Evolutionary conservation across 1,284 basidiomycete genomes (phyloP).

Genomic region (Sporisorium graminicola): DNA sequence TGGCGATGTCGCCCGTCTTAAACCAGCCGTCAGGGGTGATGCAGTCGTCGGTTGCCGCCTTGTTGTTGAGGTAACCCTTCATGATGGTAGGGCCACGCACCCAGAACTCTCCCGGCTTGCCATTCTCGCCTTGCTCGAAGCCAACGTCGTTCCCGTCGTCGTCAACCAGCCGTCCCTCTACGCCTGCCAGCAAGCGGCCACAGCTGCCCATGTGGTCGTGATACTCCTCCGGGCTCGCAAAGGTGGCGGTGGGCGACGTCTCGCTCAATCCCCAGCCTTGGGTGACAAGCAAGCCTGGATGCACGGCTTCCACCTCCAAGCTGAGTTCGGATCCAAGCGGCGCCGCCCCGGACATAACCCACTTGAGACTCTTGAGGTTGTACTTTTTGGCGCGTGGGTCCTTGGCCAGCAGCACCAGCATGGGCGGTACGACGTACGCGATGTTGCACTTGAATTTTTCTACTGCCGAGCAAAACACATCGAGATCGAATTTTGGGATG

Average conservation of each 20-base stretch:
- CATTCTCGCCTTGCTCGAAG: slow-evolving; percentile 73
- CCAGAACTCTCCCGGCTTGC: slow-evolving; percentile 59
- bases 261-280: slow-evolving; percentile 81
- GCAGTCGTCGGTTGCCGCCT: slow-evolving; percentile 44
- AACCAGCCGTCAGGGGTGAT: slow-evolving; percentile 61
- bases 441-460: slow-evolving; percentile 78
- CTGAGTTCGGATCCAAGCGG: slow-evolving; percentile 79
- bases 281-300: slow-evolving; percentile 69
- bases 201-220: slow-evolving; percentile 63
- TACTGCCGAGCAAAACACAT: slow-evolving; percentile 77
- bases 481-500: slow-evolving; percentile 80
- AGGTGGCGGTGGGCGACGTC: slow-evolving; percentile 76
- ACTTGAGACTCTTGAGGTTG: slow-evolving; percentile 76
- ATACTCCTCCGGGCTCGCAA: slow-evolving; percentile 43
- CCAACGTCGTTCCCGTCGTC: slow-evolving; percentile 69
- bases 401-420: slow-evolving; percentile 81
- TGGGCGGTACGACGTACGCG: slow-evolving; percentile 83
- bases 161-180: slow-evolving; percentile 81
- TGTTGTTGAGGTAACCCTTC: slow-evolving; percentile 59
- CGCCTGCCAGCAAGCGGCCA: slow-evolving; percentile 81
- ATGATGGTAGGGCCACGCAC: slow-evolving; percentile 47
- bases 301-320: slow-evolving; percentile 74
- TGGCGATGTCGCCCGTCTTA: slow-evolving; percentile 59
- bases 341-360: slow-evolving; percentile 83
- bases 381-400: slow-evolving; percentile 81